Percentiles rank a stretch among this genome's conserved stretches.
These are phyloP conservation scores for Xylariaceae sp. DNA, from an alignment of 2,329 filamentous ascomycete genomes.

Conservation along the genomic window DNA sequence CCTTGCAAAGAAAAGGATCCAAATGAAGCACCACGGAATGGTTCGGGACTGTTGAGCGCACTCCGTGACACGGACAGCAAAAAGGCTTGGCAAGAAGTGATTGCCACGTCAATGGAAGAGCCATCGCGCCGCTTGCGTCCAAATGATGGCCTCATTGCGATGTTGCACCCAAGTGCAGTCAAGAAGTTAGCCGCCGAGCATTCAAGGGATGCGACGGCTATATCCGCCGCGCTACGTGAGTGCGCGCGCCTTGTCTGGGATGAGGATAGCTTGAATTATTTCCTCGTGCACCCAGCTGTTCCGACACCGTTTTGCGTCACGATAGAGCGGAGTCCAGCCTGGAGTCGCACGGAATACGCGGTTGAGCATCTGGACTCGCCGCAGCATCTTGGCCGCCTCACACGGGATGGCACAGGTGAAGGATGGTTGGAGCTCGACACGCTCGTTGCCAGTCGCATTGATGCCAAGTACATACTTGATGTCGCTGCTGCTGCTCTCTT, in stretches of 20 bases:
- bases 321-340: slow-evolving; percentile 53
- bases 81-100: slow-evolving; percentile 53
- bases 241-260: slow-evolving; percentile 69
- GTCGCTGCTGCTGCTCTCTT: slow-evolving; percentile 56
- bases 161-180: slow-evolving; percentile 62
- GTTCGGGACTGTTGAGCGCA: slow-evolving; percentile 28
- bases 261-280: slow-evolving; percentile 53
- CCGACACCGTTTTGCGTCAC: slow-evolving; percentile 59
- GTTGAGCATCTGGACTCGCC: slow-evolving; percentile 61
- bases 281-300: slow-evolving; percentile 58
- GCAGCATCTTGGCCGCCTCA: slow-evolving; percentile 54
- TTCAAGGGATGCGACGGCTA: slow-evolving; percentile 52
- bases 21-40: slow-evolving; percentile 26
- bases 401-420: slow-evolving; percentile 53
- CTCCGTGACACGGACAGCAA: slow-evolving; percentile 33
- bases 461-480: slow-evolving; percentile 57
- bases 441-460: slow-evolving; percentile 52
- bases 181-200: slow-evolving; percentile 58
- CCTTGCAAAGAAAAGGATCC: slow-evolving; percentile 42
- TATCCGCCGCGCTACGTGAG: slow-evolving; percentile 61
- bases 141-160: slow-evolving; percentile 59
- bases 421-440: slow-evolving; percentile 60
- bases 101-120: slow-evolving; percentile 55
- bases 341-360: slow-evolving; percentile 58
- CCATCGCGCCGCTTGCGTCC: slow-evolving; percentile 48